Percentiles rank a stretch among this genome's conserved stretches.
Evolutionary conservation across 2,329 filamentous ascomycete species (phyloP).

Genomic region (Fusarium robinianum): DNA sequence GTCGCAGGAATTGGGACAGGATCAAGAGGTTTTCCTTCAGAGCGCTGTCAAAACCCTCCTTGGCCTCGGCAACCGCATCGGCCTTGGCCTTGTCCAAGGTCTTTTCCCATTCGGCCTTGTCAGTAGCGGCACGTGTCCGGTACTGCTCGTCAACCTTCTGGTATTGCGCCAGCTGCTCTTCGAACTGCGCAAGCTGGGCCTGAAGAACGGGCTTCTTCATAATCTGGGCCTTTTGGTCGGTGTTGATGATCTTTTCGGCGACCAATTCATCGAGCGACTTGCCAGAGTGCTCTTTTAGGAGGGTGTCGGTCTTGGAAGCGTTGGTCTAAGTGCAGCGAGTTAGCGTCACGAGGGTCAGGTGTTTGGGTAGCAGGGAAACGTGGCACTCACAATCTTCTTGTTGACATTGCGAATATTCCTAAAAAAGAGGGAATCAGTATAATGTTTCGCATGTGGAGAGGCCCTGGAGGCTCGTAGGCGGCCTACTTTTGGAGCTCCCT

Average conservation of each 20-base stretch:
- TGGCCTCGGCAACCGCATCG: conserved; percentile 55
- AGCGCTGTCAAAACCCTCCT: conserved; percentile 56
- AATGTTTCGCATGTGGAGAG: neutral
- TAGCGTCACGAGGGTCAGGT: conserved; percentile 22
- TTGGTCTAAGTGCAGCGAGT: conserved; percentile 57
- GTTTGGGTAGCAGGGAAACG: conserved; percentile 15
- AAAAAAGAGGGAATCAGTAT: conserved; percentile 27
- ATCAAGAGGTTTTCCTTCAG: conserved; percentile 69
- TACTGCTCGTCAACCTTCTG: conserved; percentile 77
- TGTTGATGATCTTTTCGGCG: conserved; percentile 72
- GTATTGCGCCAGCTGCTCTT: conserved; percentile 75
- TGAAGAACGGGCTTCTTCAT: conserved; percentile 76
- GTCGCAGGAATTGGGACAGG: conserved; percentile 78
- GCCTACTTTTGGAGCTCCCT: conserved; percentile 88
- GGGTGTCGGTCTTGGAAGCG: conserved; percentile 71
- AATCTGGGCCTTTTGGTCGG: conserved; percentile 77
- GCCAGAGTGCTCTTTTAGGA: conserved; percentile 70
- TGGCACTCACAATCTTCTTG: conserved; percentile 83
- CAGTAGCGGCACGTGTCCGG: conserved; percentile 60
- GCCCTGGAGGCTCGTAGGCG: neutral
- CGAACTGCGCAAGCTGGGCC: conserved; percentile 68
- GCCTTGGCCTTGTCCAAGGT: conserved; percentile 59
- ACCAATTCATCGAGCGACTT: conserved; percentile 77
- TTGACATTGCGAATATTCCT: conserved; percentile 89
- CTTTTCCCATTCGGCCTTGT: conserved; percentile 66